Evolutionary conservation across 768 basidiomycete genomes (phyloP).

Genomic region (Naganishia onofrii): DNA sequence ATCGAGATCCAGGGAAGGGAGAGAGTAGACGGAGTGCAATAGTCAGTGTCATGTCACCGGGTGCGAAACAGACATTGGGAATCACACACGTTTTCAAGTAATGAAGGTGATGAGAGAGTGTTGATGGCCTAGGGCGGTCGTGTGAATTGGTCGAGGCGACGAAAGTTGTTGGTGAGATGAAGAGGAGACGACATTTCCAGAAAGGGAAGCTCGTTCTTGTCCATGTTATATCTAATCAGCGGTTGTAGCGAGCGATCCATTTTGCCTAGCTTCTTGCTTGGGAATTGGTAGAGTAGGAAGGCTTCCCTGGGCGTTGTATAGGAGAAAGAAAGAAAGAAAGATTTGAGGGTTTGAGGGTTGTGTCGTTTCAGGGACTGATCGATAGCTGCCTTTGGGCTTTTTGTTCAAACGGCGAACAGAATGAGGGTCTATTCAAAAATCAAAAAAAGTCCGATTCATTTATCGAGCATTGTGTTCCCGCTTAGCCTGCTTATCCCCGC

Average conservation of each 20-base stretch:
- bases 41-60: background rate
- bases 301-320: background rate
- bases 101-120: conserved; percentile 7
- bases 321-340: too few relatives aligned
- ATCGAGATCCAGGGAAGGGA: conserved; percentile 1
- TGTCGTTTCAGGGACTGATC: too few relatives aligned
- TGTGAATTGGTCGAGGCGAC: background rate
- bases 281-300: background rate
- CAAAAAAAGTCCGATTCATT: too few relatives aligned
- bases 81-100: conserved; percentile 1
- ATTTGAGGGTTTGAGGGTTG: too few relatives aligned
- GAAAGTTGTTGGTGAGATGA: conserved; percentile 5
- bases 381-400: background rate
- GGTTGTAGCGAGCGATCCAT: background rate
- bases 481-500: too few relatives aligned
- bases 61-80: background rate
- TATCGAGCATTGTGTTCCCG: too few relatives aligned
- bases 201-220: conserved; percentile 1
- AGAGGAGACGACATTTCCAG: background rate
- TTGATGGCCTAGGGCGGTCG: conserved; percentile 4
- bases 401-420: too few relatives aligned
- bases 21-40: background rate
- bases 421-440: too few relatives aligned
- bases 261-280: background rate
- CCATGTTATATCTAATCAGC: background rate